Evolutionary conservation across 805 yeast genomes (phyloP), one percentile per base, ranked within the genome.

Genomic region (Schizosaccharomyces japonicus): DNA sequence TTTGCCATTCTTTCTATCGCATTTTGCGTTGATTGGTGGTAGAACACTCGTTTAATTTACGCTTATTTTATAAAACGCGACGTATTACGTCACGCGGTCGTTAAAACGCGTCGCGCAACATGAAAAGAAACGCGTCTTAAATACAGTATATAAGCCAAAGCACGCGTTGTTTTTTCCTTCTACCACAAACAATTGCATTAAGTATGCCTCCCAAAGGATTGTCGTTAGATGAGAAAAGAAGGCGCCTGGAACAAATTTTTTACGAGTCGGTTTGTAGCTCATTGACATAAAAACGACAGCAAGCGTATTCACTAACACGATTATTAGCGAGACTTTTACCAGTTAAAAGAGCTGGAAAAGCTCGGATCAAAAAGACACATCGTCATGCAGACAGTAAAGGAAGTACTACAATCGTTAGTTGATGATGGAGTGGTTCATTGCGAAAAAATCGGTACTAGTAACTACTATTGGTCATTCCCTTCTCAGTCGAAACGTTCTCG

Each of bases 311-410:
- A 32, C 19, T 54, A 48, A 13, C 52, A 49, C 39, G 50, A 54
- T 4, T 30, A n/a, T 7, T 26, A 42, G 46, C 23, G 25, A 45
- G 48, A 45, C 6, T 63, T 69, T 48, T 71, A 67, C 51, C 67
- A 61, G 48, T 61, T 71, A 47, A 72, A 73, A 51, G 78, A 73
- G 48, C 52, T 73, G 10, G 78, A 73, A 54, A 56, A 65, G 3
- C 52, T 56, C 7, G 73, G 65, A 1, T 63, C 72, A 2, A 60
- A 59, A 44, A 63, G 66, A 0, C 74, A 74, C 0, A 65, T 73
- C 5, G 65, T 70, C n/a, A 55, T 72, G 0, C 71, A 72, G 71
- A 68, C 70, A 47, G 70, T 73, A 36, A 73, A 73, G 53, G 75
- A 69, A 7, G 51, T 72, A 1, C 52, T 73, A 7, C 69, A 68